Evolutionary conservation across 257 asterid species (phyloP).

Genomic region (Galeopsis tetrahit): DNA sequence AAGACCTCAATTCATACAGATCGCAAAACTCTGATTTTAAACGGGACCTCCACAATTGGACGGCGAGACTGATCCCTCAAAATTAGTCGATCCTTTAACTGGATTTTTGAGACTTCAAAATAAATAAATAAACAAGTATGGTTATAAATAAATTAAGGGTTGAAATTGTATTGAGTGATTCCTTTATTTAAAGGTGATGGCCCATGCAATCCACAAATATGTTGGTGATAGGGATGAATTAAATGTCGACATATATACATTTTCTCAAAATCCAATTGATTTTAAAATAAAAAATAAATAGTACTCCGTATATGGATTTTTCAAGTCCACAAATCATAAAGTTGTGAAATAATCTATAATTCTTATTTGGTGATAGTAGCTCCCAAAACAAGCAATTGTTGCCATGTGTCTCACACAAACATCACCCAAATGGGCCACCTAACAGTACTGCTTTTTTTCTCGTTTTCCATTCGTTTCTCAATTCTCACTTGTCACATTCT

Average conservation of each 20-base stretch:
- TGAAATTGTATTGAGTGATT: not conserved
- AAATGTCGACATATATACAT: constrained; percentile 16
- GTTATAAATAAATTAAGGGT: not conserved
- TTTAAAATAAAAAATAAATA: not conserved
- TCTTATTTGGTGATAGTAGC: constrained; percentile 41
- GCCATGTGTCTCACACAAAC: constrained; percentile 42
- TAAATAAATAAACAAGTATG: no score
- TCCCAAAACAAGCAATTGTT: constrained; percentile 44
- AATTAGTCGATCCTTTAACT: no score
- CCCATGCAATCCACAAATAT: constrained; percentile 32
- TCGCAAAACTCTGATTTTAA: no score
- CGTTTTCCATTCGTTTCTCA: not conserved
- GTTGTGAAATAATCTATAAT: constrained; percentile 27
- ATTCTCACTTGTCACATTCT: not conserved
- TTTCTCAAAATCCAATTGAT: constrained; percentile 25
- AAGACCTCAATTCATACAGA: no score
- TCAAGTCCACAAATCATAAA: constrained; percentile 25
- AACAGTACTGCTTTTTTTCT: not conserved
- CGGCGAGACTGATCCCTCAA: no score
- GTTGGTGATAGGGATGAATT: constrained; percentile 18
- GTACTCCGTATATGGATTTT: not conserved
- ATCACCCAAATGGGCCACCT: constrained; percentile 1
- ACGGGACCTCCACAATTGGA: no score
- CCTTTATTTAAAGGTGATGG: constrained; percentile 9
- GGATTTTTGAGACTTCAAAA: no score